Base-by-base conservation (phyloP, 2,329 filamentous ascomycete genomes). In the Diplodia mutila region DNA sequence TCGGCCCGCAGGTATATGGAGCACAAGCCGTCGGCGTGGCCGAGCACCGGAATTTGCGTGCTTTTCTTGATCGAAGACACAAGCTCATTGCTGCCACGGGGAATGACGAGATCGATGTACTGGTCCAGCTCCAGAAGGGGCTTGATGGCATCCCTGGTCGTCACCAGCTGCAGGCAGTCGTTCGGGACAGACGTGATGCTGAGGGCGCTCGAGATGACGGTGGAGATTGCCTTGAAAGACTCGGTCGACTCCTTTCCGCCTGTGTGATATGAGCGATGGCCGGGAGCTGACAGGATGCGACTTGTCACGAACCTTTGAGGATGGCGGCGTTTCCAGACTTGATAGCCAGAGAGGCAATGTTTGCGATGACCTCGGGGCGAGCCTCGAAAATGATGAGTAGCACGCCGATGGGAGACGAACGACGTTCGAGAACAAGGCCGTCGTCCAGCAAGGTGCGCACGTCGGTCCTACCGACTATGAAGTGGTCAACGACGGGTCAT, bases 291-390 rank as follows among this genome's bases (percentile, higher is more conserved):
- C 23, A 16, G 37, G 16, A 23, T 14, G 51, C 14, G 51, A 64
- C 23, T n/a, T 16, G 57, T 27, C 21, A 67, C 66, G 23, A 14
- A 86, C 89, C 94, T 85, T 99, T 99, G 69, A 99, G 84, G 74
- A 99, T 98, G 63, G 94, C 95, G 42, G 95, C 91, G 79, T 99
- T 99, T 74, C 93, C 95, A 14, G 94, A 98, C 79, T 99, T 99
- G 80, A 99, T 92, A 46, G 95, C 94, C 27, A 99, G 85, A 4
- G 94, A 92, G 70, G 95, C 93, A 75, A 99, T 98, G 80, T 99
- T 99, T 76, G 94, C 95, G 76, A 99, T 97, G 71, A 99, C 95
- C 81, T 99, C 95, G 7, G 95, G 95, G 8, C 95, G 91, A 42
- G 95, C 95, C 82, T 99, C 95, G 76, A 99, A 99, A 76, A 99